phyloP scores from a whole-genome alignment of 495 filamentous ascomycete species.

The Hyaloscypha bicolor region DNA sequence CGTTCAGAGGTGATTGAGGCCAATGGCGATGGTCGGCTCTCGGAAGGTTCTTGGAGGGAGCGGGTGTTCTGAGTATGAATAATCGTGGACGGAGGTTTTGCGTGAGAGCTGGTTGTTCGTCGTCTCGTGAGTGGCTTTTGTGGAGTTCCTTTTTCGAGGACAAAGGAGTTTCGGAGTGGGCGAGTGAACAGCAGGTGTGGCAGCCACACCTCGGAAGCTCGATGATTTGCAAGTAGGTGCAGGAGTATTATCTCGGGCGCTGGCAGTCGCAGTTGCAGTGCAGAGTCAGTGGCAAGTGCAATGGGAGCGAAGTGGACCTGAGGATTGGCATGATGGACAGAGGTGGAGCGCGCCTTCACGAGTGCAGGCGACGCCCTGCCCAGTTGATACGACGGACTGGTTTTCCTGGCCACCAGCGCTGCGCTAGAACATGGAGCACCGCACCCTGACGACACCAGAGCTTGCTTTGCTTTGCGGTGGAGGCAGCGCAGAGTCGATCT shows the following conservation, averaged over 20 bases:
- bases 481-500: not conserved
- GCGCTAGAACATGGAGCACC: not conserved
- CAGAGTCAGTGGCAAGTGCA: not conserved
- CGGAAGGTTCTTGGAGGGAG: not conserved
- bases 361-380: not conserved
- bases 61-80: not conserved
- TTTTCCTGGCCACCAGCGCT: not conserved
- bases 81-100: not conserved
- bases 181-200: conserved; percentile 8
- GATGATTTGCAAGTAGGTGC: not conserved
- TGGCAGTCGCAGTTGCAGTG: not conserved
- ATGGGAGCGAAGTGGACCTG: not conserved
- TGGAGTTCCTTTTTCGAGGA: conserved; percentile 3
- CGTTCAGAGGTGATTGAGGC: not conserved
- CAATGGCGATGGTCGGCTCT: not conserved
- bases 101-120: not conserved
- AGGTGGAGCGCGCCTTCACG: not conserved
- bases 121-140: conserved; percentile 30
- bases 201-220: conserved; percentile 4
- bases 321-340: conserved; percentile 3
- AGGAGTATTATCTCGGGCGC: not conserved
- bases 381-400: not conserved
- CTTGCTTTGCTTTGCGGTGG: not conserved
- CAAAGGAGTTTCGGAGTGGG: conserved; percentile 18
- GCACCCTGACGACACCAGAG: conserved; percentile 5